Conservation (phyloP, 495 filamentous ascomycete genomes). For the Parmelia sp. region DNA sequence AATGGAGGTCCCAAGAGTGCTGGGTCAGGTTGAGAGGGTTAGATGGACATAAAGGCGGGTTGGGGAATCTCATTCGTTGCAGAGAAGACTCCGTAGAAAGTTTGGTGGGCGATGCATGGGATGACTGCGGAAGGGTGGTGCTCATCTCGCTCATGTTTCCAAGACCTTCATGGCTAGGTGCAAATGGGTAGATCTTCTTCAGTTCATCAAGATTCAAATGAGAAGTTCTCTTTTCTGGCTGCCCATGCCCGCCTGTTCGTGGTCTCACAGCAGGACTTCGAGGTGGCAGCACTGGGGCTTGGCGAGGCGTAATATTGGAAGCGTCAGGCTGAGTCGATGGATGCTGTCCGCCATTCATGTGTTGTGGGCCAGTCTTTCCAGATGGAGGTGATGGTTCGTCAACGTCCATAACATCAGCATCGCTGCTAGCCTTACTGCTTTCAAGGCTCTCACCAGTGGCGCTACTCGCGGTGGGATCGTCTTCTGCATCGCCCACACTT, state of each 20-base stretch:
- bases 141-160: slow-evolving; percentile 59
- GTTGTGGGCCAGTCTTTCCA: slow-evolving; percentile 1
- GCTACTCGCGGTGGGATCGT: slow-evolving; percentile 15
- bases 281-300: slow-evolving; percentile 21
- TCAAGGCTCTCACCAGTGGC: slow-evolving; percentile 17
- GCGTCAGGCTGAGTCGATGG: slow-evolving; percentile 1
- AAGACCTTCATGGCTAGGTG: slow-evolving; percentile 48
- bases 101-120: slow-evolving; percentile 46
- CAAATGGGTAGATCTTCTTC: slow-evolving; percentile 60
- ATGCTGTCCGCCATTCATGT: neutral
- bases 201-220: slow-evolving; percentile 59
- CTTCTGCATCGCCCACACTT: slow-evolving; percentile 39
- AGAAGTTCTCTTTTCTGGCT: slow-evolving; percentile 40
- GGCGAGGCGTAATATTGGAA: slow-evolving; percentile 9
- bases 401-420: slow-evolving; percentile 43
- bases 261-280: slow-evolving; percentile 21
- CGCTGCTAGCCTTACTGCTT: slow-evolving; percentile 21
- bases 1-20: slow-evolving; percentile 53
- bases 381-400: slow-evolving; percentile 29
- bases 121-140: slow-evolving; percentile 66
- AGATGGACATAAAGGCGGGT: slow-evolving; percentile 53
- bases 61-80: slow-evolving; percentile 49
- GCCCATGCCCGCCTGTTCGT: slow-evolving; percentile 26
- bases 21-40: slow-evolving; percentile 33
- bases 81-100: slow-evolving; percentile 26